Percentiles rank a stretch among this genome's conserved stretches.
These are phyloP conservation scores for Microcyclosporella mali DNA, from an alignment of 2,329 filamentous ascomycete species.

Conservation along the genomic window DNA sequence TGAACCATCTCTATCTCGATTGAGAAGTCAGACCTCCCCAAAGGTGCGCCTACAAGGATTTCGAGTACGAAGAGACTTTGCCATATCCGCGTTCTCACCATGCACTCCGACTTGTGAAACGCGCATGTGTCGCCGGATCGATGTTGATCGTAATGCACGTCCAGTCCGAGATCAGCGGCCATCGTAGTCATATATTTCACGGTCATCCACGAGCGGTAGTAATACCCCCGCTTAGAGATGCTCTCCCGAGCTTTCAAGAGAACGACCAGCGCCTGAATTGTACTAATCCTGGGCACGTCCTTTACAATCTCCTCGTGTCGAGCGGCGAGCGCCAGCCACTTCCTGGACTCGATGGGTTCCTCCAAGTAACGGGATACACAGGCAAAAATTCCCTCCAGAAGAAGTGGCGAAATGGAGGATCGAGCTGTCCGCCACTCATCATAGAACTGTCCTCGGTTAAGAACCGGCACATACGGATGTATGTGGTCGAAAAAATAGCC, in stretches of 20 bases:
- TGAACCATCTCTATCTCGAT: constrained; percentile 72
- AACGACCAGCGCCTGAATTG: constrained; percentile 81
- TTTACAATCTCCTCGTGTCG: constrained; percentile 90
- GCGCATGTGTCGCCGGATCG: constrained; percentile 63
- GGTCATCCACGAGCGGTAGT: constrained; percentile 95
- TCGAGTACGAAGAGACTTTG: constrained; percentile 81
- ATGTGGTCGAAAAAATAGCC: constrained; percentile 85
- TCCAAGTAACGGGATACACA: constrained; percentile 79
- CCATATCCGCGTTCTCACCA: constrained; percentile 82
- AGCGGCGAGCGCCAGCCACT: constrained; percentile 86
- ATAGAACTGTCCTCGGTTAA: constrained; percentile 77
- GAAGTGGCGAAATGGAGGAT: constrained; percentile 77
- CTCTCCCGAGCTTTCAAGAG: constrained; percentile 86
- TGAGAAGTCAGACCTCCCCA: constrained; percentile 71
- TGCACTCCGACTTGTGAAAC: constrained; percentile 65
- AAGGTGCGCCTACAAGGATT: constrained; percentile 86
- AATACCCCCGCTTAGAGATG: constrained; percentile 89
- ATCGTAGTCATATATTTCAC: constrained; percentile 88
- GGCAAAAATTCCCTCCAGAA: constrained; percentile 86
- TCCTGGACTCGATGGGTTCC: constrained; percentile 75
- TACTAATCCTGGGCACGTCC: constrained; percentile 83
- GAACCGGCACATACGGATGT: constrained; percentile 85
- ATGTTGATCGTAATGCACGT: constrained; percentile 80
- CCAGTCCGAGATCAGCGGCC: constrained; percentile 82
- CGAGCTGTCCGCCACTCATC: constrained; percentile 82